Evolutionary conservation across 495 filamentous ascomycete genomes (phyloP), one percentile per base, ranked within the genome.

Genomic region (Penicillium cataractarum): DNA sequence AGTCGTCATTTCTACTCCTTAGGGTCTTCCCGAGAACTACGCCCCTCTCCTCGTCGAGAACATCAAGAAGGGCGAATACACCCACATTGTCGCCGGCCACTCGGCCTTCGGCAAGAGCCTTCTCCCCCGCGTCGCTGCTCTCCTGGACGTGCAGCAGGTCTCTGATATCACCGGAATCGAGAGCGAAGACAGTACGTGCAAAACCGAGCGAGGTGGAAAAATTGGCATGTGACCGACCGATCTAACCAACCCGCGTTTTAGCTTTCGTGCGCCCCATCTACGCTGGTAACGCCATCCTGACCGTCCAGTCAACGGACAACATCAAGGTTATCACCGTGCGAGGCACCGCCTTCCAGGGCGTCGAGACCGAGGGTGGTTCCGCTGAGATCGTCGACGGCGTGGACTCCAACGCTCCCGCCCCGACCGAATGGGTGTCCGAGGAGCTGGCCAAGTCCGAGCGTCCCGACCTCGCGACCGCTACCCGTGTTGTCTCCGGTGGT

Each of bases 91-190:
- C 58, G 89, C 89, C 26, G 90, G 89, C 40, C 92, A 97, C 82
- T 96, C 94, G 19, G 96, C 95, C 7, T 99, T 99, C 74, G 95
- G 96, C 62, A 99, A 99, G 86, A 93, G 89, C 74, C 78, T 98
- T 39, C 83, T 98, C 78, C 95, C 95, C n/a, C 89, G 95, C 44
- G 89, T 97, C 3, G 92, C 96, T n/a, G 95, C 95, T 31, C 81
- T 99, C 24, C 82, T 99, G 40, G 95, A 99, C 71, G 86, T 88
- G 27, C 93, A 97, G 76, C 93, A 96, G 71, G 84, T 99, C 55
- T 96, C 92, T 10, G 95, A 99, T 73, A 90, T 98, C 61, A 97
- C 87, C 3, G 82, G 77, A 2, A 91, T 98, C 64, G 84, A 97
- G 77, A 86, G 87, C 76, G 92, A 97, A 71, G 92, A 96, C 75